Percentiles rank a stretch among this genome's conserved stretches.
Conservation (phyloP, 176 grass and related monocot species). For the Eragrostis curvula region DNA sequence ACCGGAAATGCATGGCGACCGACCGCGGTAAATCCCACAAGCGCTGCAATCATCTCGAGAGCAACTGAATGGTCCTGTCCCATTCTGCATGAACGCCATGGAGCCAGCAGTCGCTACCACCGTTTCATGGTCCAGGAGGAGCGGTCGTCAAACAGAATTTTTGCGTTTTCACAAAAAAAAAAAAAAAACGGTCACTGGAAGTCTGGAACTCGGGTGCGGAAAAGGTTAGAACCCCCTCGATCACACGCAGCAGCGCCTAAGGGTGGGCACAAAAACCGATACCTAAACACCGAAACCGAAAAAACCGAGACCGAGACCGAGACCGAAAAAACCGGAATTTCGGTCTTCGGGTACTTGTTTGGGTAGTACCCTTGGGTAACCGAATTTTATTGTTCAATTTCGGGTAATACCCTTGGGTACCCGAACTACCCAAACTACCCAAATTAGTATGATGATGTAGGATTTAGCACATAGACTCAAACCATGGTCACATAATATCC, state of each 20-base stretch:
- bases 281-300: no score
- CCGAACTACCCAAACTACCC: no score
- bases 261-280: no score
- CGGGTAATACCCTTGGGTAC: no score
- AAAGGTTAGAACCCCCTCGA: conserved; percentile 15
- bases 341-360: no score
- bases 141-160: conserved; percentile 3
- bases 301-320: no score
- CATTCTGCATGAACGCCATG: conserved; percentile 31
- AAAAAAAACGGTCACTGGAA: conserved; percentile 8
- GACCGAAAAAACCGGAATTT: no score
- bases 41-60: not conserved
- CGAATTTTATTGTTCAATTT: no score
- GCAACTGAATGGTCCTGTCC: conserved; percentile 12
- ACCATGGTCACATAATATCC: no score
- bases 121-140: conserved; percentile 4
- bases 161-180: not conserved
- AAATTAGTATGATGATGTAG: no score
- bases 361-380: no score
- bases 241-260: conserved; percentile 11
- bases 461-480: no score
- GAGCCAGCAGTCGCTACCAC: not conserved
- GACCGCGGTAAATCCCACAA: not conserved
- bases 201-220: conserved; percentile 10
- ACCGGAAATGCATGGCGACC: conserved; percentile 30